Evolutionary conservation across 345 rosid genomes (phyloP).

Genomic region (Eucalyptus paniculata): DNA sequence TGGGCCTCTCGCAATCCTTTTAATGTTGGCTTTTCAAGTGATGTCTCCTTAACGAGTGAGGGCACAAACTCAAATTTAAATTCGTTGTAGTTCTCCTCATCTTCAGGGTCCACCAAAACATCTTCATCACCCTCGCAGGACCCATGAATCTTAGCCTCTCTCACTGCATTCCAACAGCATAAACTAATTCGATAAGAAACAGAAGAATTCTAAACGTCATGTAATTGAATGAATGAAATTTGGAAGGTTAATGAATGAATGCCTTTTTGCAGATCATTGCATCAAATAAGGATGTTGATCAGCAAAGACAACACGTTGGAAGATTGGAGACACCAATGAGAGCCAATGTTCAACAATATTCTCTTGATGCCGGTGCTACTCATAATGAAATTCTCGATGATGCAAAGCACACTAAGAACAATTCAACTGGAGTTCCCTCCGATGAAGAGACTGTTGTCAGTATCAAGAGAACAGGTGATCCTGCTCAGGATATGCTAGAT

Average conservation of each 20-base stretch:
- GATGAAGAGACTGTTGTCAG: background rate
- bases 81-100: background rate
- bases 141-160: background rate
- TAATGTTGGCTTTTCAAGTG: background rate
- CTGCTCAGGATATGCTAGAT: conserved; percentile 46
- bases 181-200: background rate
- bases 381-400: background rate
- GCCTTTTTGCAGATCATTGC: conserved; percentile 25
- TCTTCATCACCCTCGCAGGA: background rate
- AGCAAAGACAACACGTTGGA: background rate
- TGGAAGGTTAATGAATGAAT: background rate
- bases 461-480: conserved; percentile 13
- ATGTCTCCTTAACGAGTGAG: background rate
- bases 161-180: background rate
- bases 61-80: background rate
- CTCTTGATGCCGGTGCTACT: background rate
- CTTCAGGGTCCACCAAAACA: background rate
- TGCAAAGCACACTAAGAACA: background rate
- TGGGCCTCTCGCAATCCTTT: background rate
- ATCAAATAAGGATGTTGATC: conserved; percentile 2
- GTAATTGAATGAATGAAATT: background rate
- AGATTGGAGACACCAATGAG: background rate
- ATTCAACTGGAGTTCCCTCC: background rate
- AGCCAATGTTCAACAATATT: background rate
- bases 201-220: background rate